These are phyloP conservation scores for Botryobasidium botryosum DNA, from an alignment of 768 basidiomycete species.

Conservation along the genomic window DNA sequence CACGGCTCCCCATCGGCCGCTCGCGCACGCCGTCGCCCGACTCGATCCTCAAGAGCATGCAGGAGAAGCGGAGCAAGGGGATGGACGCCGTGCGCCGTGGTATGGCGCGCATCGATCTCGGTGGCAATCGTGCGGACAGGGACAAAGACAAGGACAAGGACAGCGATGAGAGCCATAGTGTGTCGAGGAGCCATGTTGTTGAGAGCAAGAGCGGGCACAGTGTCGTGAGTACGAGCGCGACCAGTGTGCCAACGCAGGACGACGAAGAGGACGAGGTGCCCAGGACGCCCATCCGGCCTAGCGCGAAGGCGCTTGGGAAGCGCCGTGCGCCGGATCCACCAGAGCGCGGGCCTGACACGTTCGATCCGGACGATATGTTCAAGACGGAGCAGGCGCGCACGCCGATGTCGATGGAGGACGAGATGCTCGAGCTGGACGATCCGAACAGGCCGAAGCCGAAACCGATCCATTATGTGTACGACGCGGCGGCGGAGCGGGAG, in stretches of 20 bases:
- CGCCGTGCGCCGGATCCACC: slow-evolving; percentile 35
- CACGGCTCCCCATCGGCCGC: slow-evolving; percentile 18
- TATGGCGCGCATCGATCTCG: not conserved
- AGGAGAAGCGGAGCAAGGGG: slow-evolving; percentile 1
- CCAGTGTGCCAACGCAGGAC: too few relatives aligned
- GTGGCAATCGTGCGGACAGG: not conserved
- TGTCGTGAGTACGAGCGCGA: too few relatives aligned
- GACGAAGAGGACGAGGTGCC: slow-evolving; percentile 15
- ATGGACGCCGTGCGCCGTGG: not conserved
- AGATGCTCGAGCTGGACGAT: slow-evolving; percentile 15
- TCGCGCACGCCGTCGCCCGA: slow-evolving; percentile 63
- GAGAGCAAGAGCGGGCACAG: not conserved
- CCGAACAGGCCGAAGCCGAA: slow-evolving; percentile 15
- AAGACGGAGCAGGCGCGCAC: slow-evolving; percentile 23
- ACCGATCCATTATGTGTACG: slow-evolving; percentile 52
- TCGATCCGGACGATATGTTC: slow-evolving; percentile 42
- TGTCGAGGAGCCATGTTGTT: not conserved
- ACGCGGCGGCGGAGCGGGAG: slow-evolving; percentile 74
- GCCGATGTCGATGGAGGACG: slow-evolving; percentile 6
- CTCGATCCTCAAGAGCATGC: slow-evolving; percentile 11
- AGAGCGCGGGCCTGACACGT: slow-evolving; percentile 23
- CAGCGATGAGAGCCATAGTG: slow-evolving; percentile 7
- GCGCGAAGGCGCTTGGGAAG: slow-evolving; percentile 81
- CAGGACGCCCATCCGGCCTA: slow-evolving; percentile 37
- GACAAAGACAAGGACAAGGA: too few relatives aligned